Evolutionary conservation across 441 rosid genomes (phyloP).

Genomic region (Eruca vesicaria): DNA sequence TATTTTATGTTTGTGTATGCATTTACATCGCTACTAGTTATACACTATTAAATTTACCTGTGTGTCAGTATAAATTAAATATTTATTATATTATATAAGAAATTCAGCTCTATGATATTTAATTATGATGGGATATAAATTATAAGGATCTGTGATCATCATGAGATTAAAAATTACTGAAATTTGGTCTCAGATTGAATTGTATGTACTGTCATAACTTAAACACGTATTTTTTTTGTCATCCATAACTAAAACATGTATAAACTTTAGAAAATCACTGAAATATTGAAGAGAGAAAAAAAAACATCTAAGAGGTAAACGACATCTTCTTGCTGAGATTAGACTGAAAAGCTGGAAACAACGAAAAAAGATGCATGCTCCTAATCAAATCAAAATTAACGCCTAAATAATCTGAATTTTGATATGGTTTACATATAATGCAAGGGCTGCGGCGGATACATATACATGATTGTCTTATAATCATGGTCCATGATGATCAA

Average conservation of each 20-base stretch:
- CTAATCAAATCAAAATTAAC: constrained; percentile 18
- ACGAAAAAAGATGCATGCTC: constrained; percentile 4
- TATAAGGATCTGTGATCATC: neutral
- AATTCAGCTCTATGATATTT: neutral
- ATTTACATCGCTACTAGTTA: neutral
- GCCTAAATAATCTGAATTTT: constrained; percentile 11
- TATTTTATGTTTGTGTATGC: neutral
- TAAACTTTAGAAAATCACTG: neutral
- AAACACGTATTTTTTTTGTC: neutral
- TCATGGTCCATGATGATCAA: constrained; percentile 27
- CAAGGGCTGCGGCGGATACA: constrained; percentile 31
- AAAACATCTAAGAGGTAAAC: neutral
- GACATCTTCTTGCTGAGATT: neutral
- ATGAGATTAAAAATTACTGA: neutral
- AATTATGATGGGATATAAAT: neutral
- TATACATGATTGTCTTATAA: constrained; percentile 30
- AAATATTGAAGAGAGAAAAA: neutral
- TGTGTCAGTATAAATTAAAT: neutral
- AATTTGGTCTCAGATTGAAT: neutral
- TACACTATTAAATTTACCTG: neutral
- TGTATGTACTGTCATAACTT: neutral
- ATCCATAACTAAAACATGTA: neutral
- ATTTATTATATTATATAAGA: neutral
- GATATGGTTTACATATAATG: constrained; percentile 25
- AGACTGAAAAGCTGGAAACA: neutral